These are phyloP conservation scores for Trichoderma sp. DNA, from an alignment of 2,329 filamentous ascomycete species.

Conservation along the genomic window DNA sequence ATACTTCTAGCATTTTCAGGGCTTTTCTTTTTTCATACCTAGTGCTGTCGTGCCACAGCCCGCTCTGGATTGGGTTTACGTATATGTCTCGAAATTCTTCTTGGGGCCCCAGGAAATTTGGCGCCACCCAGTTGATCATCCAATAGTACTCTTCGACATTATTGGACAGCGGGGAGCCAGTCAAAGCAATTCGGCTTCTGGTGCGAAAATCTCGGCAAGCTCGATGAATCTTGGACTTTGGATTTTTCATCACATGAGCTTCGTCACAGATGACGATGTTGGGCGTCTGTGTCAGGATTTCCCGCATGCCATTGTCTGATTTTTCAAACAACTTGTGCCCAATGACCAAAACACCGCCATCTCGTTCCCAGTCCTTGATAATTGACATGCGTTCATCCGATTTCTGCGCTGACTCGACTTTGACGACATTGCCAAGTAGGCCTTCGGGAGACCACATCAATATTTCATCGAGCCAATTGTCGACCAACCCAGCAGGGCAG, in stretches of 20 bases:
- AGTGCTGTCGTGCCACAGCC: constrained; percentile 65
- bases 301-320: constrained; percentile 28
- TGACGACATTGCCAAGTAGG: constrained; percentile 54
- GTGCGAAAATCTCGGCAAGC: constrained; percentile 61
- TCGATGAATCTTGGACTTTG: constrained; percentile 47
- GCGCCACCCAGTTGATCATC: constrained; percentile 87
- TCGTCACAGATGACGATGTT: constrained; percentile 81
- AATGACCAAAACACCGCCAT: constrained; percentile 72
- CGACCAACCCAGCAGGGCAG: constrained; percentile 69
- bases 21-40: constrained; percentile 53
- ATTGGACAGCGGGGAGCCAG: constrained; percentile 82
- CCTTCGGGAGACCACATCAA: constrained; percentile 60
- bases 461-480: constrained; percentile 83
- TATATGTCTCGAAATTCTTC: constrained; percentile 69
- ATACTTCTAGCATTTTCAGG: constrained; percentile 63
- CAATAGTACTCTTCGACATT: constrained; percentile 78
- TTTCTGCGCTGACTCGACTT: constrained; percentile 46
- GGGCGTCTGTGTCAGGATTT: constrained; percentile 56
- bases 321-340: constrained; percentile 58
- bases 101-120: constrained; percentile 67
- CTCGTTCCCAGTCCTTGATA: constrained; percentile 57
- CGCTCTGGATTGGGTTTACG: constrained; percentile 67
- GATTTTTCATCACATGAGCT: constrained; percentile 75
- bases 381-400: constrained; percentile 37
- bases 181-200: constrained; percentile 73